Evolutionary conservation across 1,284 basidiomycete genomes (phyloP).

Genomic region (Microbotryomycetes sp.): DNA sequence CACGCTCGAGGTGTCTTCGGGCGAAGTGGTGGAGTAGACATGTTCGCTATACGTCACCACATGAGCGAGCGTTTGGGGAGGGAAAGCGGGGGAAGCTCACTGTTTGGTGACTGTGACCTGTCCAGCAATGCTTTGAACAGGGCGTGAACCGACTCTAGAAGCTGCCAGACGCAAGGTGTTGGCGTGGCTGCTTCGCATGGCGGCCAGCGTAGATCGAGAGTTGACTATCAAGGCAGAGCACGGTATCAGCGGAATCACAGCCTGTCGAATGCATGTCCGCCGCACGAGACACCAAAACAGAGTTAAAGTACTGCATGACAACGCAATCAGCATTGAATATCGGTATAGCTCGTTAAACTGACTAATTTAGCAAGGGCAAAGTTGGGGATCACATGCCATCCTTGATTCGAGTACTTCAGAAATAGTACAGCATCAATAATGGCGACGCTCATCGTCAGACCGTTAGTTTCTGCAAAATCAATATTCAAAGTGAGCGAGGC

Average conservation of each 20-base stretch:
- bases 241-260: too few relatives aligned
- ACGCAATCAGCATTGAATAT: too few relatives aligned
- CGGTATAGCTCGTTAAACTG: too few relatives aligned
- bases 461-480: constrained; percentile 10
- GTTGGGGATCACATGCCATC: too few relatives aligned
- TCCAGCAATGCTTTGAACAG: neutral
- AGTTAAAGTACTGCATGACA: constrained; percentile 14
- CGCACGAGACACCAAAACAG: constrained; percentile 5
- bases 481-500: too few relatives aligned
- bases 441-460: constrained; percentile 2
- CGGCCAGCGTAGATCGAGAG: neutral
- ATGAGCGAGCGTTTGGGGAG: too few relatives aligned
- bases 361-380: too few relatives aligned
- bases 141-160: neutral
- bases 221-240: neutral
- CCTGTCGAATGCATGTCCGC: too few relatives aligned
- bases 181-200: neutral
- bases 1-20: too few relatives aligned
- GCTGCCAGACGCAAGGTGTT: neutral
- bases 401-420: neutral
- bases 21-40: too few relatives aligned
- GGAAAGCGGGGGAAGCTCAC: too few relatives aligned
- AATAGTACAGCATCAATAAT: constrained; percentile 11
- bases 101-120: neutral
- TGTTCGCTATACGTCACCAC: too few relatives aligned